phyloP scores from a whole-genome alignment of 1,284 basidiomycete genomes.

The Malassezia dermatis region DNA sequence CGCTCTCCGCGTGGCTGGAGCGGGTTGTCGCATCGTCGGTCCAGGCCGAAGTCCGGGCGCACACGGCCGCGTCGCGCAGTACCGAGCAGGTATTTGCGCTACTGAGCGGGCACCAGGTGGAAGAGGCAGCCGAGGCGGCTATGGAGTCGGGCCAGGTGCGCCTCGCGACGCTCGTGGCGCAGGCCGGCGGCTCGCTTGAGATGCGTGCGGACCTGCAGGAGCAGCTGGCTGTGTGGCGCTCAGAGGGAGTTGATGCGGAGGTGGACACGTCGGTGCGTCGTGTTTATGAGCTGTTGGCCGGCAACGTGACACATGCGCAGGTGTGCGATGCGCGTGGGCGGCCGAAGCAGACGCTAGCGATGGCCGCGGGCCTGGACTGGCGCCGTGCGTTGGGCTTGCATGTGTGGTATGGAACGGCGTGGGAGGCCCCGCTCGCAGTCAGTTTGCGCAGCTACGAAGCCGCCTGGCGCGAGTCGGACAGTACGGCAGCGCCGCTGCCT shows the following conservation, averaged over 20 bases:
- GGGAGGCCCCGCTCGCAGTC: conserved; percentile 63
- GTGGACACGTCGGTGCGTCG: conserved; percentile 63
- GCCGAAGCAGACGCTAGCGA: conserved; percentile 53
- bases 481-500: conserved; percentile 46
- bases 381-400: conserved; percentile 82
- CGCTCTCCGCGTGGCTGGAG: conserved; percentile 75
- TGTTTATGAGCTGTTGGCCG: conserved; percentile 75
- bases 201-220: conserved; percentile 65
- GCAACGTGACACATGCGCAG: conserved; percentile 58
- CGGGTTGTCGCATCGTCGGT: conserved; percentile 63
- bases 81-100: conserved; percentile 57
- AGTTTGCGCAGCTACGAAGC: conserved; percentile 62
- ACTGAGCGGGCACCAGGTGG: conserved; percentile 76
- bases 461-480: conserved; percentile 8
- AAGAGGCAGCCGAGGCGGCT: conserved; percentile 68
- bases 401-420: conserved; percentile 73
- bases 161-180: conserved; percentile 81
- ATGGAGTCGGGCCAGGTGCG: conserved; percentile 68
- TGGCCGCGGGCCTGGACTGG: conserved; percentile 84
- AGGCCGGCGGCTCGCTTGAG: conserved; percentile 68
- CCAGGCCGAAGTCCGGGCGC: conserved; percentile 53
- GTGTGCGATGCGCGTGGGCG: conserved; percentile 56
- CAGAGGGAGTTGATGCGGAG: conserved; percentile 64
- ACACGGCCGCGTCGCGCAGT: conserved; percentile 33
- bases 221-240: conserved; percentile 75